Base-by-base conservation (phyloP, 768 basidiomycete genomes). In the Lyophyllum atratum region DNA sequence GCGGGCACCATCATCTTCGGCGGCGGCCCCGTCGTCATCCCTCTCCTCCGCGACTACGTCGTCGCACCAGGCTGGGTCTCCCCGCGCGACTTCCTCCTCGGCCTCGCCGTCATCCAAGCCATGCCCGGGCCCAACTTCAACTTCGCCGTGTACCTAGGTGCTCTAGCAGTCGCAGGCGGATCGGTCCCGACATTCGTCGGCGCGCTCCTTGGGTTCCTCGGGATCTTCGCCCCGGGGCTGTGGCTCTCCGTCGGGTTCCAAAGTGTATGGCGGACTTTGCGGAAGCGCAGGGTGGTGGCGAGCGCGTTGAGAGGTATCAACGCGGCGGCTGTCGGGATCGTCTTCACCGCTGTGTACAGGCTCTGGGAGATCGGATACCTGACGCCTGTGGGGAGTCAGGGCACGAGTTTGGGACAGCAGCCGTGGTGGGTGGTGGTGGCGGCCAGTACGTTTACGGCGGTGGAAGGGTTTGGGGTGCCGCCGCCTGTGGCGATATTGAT, bases 21-120 rank as follows among this genome's bases (percentile, higher is more conserved):
- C 26, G 83, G 83, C 17, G 83, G 83, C 33, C 83, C 83, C 1
- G 84, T 84, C 10, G 82, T 84, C 31, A 79, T 83, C 57, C 83
- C 83, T 11, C 72, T 84, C 7, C 68, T 84, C 17, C 70, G 79
- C 28, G 75, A 74, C 51, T 85, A 85, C 61, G 76, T 77, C 1
- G 83, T 85, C 25, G 73, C 76, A 21, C 71, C 72, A 33, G 79
- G 77, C 21, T 81, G 80, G 81, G 81, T 85, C 29, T 72, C 74
- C 21, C 74, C 80, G 9, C 73, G 81, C 44, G 81, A 85, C 67
- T 84, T 85, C 63, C 70, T 85, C 22, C 69, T 83, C 28, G 81
- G 82, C 7, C 72, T 83, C 28, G 82, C 82, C 21, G 74, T 81
- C 46, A 72, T 79, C 47, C 80, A 77, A 64, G 78, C 76, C 10